Conservation (phyloP, 768 basidiomycete genomes). For the Dacryopinax primogenitus region DNA sequence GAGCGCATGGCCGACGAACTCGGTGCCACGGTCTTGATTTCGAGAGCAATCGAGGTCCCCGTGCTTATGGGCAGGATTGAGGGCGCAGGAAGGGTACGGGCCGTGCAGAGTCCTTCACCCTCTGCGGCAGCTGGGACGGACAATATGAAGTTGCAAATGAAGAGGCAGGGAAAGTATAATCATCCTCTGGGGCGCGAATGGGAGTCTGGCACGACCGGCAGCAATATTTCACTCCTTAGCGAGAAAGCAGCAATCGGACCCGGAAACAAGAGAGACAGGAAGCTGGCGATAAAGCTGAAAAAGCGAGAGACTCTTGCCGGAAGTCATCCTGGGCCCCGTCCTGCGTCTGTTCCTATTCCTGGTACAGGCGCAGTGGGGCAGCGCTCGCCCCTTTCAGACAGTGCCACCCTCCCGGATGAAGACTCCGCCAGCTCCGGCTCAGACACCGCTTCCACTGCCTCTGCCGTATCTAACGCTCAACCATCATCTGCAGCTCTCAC, state of each 20-base stretch:
- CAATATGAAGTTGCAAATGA: background rate
- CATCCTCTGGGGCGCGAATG: background rate
- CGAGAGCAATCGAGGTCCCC: conserved; percentile 72
- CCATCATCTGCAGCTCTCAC: background rate
- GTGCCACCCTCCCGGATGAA: background rate
- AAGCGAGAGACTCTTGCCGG: background rate
- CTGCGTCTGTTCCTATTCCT: background rate
- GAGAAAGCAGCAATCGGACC: background rate
- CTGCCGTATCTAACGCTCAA: background rate
- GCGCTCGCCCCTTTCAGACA: background rate
- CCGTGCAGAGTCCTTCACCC: background rate
- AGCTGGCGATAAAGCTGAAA: background rate
- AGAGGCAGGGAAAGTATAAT: background rate
- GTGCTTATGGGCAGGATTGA: conserved; percentile 5
- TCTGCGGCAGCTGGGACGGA: background rate
- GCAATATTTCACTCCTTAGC: background rate
- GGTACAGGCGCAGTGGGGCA: background rate
- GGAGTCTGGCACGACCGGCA: background rate
- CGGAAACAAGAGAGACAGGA: background rate
- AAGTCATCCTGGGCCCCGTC: background rate
- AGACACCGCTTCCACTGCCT: background rate
- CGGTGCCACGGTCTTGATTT: conserved; percentile 80
- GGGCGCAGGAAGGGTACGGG: background rate
- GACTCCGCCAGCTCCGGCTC: background rate
- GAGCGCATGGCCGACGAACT: conserved; percentile 92